Evolutionary conservation across 2,329 filamentous ascomycete genomes (phyloP), one percentile per base, ranked within the genome.

Genomic region (Arthrobotrys musiformis): DNA sequence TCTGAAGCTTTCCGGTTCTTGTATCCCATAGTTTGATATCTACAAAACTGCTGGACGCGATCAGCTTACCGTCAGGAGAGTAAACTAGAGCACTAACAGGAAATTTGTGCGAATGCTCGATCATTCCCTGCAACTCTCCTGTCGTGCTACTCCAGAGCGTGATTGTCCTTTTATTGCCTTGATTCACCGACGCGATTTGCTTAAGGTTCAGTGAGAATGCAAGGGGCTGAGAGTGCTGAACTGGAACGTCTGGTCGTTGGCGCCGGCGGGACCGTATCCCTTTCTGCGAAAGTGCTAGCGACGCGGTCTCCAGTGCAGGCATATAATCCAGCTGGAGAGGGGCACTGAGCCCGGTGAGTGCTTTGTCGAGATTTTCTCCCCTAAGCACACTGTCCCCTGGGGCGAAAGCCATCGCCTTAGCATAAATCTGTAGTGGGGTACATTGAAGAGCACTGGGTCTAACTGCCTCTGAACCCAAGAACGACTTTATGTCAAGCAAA

Each of bases 1-100:
- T 48, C 9, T 13, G 19, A 22, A 48, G 44, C 9, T 48, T 9
- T 4, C 44, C 44, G 13, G 3, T 24, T 13, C 2, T 4, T 13
- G 44, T 48, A 24, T 48, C 44, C 44, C 19, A 24, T 8, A 63
- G 2, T 8, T 19, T 48, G 7, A 22, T n/a, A 63, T 63, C 26
- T n/a, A 33, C 17, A 5, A 28, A 67, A 4, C 63, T 95, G 9
- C 63, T 95, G 46, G 95, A 95, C 6, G 95, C 95, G 37, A 99
- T 94, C 82, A 91, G 97, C 81, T 94, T 93, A 89, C 42, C 42
- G n/a, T 64, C 58, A 15, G 56, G 58, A 15, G 42, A 76, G 15
- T 56, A 70, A 17, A 17, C 26, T 11, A 75, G 2, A 50, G 70
- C 40, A 7, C 24, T 93, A 79, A 99, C 46, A 4, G 28, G 17